A percentile compares a stretch with the other conserved stretches of the same genome.
phyloP scores from a whole-genome alignment of 208 protist species.

The Blastocrithidia nonstop region DNA sequence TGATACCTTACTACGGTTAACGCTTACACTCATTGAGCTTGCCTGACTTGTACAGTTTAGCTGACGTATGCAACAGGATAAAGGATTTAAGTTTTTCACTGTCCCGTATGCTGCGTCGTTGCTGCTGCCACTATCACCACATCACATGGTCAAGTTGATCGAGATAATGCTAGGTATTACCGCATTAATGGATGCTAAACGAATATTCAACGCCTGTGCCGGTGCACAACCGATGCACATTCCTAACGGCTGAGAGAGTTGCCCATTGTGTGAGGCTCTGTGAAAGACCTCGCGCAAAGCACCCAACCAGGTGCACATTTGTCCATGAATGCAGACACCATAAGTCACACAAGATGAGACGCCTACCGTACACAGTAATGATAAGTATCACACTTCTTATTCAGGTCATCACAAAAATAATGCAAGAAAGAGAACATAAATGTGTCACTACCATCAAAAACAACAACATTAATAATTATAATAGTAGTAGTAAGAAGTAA shows the following conservation, averaged over 20 bases:
- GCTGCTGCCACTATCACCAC: conserved; percentile 7
- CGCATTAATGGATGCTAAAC: conserved; percentile 27
- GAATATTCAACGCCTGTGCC: conserved; percentile 43
- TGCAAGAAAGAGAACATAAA: background rate
- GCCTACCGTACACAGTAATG: background rate
- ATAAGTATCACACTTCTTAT: background rate
- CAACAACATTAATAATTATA: conserved; percentile 2
- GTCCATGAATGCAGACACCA: conserved; percentile 3
- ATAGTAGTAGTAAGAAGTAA: background rate
- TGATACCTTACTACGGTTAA: conserved; percentile 21
- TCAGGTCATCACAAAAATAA: background rate
- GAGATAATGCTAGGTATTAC: conserved; percentile 17
- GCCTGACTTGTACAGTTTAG: conserved; percentile 26
- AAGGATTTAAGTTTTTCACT: background rate
- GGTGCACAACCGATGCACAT: conserved; percentile 40
- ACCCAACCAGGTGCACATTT: conserved; percentile 8
- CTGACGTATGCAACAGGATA: too few relatives aligned
- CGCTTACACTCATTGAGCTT: conserved; percentile 22
- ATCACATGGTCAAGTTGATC: conserved; percentile 15
- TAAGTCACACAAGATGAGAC: background rate
- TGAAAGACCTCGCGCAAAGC: conserved; percentile 14
- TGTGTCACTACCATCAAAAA: background rate
- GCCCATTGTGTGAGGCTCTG: conserved; percentile 35
- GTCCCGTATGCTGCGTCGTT: conserved; percentile 11
- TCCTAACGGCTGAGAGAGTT: conserved; percentile 34